Base-by-base conservation (phyloP, 192 early-diverging fungal genomes). In the Coemansia erecta region DNA sequence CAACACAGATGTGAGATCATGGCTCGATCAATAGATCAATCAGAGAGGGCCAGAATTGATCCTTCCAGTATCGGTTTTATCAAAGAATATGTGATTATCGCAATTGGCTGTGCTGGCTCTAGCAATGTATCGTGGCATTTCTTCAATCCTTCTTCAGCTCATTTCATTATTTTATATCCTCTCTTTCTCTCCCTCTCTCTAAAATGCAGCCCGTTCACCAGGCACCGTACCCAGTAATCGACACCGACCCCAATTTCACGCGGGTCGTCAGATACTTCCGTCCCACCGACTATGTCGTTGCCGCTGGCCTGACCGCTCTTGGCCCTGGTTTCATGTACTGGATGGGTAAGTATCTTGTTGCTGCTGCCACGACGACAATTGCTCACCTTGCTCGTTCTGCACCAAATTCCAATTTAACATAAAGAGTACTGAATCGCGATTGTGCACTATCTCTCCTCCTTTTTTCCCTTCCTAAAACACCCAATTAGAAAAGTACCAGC, bases 211-310 rank as follows among this genome's bases (percentile, higher is more conserved):
- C 48, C 17, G 58, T 71, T 33, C 76, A 72, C 70, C 66, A 83
- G 49, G 73, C 84, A 14, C 85, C 89, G 44, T 94, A 89, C 81
- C 86, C 85, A 33, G 83, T 93, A 67, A 92, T 98, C 64, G 92
- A 90, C 74, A 87, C 85, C 50, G 90, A 98, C 67, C 96, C 96
- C 22, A 91, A 94, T 68, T 89, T 98, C 70, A 81, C 67, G 63
- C 86, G 92, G 48, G 91, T 98, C 2, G 82, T 98, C 56, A 74
- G 89, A 41, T 98, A 95, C 84, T 90, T 98, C 70, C 86, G 96
- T 49, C 63, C 85, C 35, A 82, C 83, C 14, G 96, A 98, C 77
- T 87, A 88, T 59, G 83, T 69, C 40, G 62, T 83, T 42, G 82
- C 84, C 74, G 87, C 77, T 45, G 85, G 73, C 7, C 63, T 86